A percentile compares a stretch with the other conserved stretches of the same genome.
These are phyloP conservation scores for Rhypophila decipiens DNA, from an alignment of 495 filamentous ascomycete species.

Conservation along the genomic window DNA sequence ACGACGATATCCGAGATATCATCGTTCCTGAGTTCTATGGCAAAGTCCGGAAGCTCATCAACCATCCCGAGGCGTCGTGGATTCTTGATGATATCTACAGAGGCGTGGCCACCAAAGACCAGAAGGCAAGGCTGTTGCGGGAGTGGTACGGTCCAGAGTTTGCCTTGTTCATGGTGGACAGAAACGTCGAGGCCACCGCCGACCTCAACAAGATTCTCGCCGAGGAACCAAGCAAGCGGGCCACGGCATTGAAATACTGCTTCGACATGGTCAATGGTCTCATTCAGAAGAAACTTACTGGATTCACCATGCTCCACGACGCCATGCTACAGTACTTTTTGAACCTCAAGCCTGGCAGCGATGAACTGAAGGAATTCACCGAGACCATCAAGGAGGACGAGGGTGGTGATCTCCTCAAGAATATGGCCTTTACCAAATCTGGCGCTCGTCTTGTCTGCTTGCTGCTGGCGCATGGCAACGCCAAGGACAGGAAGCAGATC, in stretches of 20 bases:
- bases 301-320: slow-evolving; percentile 93
- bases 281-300: slow-evolving; percentile 90
- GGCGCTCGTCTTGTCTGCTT: slow-evolving; percentile 77
- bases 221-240: slow-evolving; percentile 73
- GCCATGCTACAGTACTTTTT: slow-evolving; percentile 96
- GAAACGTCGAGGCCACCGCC: slow-evolving; percentile 38
- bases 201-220: slow-evolving; percentile 69
- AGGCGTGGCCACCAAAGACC: slow-evolving; percentile 70
- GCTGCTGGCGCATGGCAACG: slow-evolving; percentile 71
- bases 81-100: slow-evolving; percentile 96
- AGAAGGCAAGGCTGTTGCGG: slow-evolving; percentile 71
- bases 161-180: slow-evolving; percentile 62
- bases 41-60: slow-evolving; percentile 82
- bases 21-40: slow-evolving; percentile 95
- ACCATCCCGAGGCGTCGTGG: slow-evolving; percentile 92
- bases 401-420: slow-evolving; percentile 80
- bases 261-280: slow-evolving; percentile 81
- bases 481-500: slow-evolving; percentile 89
- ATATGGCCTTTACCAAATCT: slow-evolving; percentile 89
- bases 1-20: slow-evolving; percentile 73
- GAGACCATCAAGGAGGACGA: slow-evolving; percentile 88
- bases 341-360: slow-evolving; percentile 64
- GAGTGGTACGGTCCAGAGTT: slow-evolving; percentile 99
- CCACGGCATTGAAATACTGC: slow-evolving; percentile 76
- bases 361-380: slow-evolving; percentile 78